phyloP scores from a whole-genome alignment of 2,329 filamentous ascomycete genomes.

The Ophiostoma australiae region DNA sequence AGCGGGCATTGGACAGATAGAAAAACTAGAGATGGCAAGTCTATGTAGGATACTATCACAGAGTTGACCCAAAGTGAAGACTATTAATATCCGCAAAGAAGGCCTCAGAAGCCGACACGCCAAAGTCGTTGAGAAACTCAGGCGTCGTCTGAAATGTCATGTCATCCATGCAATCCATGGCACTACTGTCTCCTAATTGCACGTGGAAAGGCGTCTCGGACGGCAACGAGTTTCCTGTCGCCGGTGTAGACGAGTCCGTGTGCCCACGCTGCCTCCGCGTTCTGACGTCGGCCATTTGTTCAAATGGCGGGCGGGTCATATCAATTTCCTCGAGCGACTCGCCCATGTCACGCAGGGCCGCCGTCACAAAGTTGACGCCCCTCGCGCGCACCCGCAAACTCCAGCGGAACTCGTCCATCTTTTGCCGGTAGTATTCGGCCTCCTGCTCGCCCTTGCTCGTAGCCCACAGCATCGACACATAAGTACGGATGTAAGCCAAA shows the following conservation, averaged over 20 bases:
- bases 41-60: background rate
- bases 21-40: background rate
- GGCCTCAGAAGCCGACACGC: background rate
- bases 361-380: background rate
- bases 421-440: constrained; percentile 39
- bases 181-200: background rate
- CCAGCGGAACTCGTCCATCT: constrained; percentile 41
- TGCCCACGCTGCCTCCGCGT: background rate
- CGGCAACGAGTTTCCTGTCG: no score
- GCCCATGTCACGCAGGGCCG: background rate
- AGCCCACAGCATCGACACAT: constrained; percentile 41
- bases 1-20: constrained; percentile 12
- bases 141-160: background rate
- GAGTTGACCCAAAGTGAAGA: background rate
- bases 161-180: background rate
- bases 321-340: background rate
- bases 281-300: background rate
- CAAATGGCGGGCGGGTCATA: background rate
- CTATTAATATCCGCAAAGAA: background rate
- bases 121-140: background rate
- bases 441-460: constrained; percentile 38
- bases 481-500: constrained; percentile 36
- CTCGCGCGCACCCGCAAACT: constrained; percentile 26
- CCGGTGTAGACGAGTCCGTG: background rate
- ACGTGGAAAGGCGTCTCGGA: background rate